A percentile compares a stretch with the other conserved stretches of the same genome.
Conservation (phyloP, 768 basidiomycete genomes). For the Boletus edulis region DNA sequence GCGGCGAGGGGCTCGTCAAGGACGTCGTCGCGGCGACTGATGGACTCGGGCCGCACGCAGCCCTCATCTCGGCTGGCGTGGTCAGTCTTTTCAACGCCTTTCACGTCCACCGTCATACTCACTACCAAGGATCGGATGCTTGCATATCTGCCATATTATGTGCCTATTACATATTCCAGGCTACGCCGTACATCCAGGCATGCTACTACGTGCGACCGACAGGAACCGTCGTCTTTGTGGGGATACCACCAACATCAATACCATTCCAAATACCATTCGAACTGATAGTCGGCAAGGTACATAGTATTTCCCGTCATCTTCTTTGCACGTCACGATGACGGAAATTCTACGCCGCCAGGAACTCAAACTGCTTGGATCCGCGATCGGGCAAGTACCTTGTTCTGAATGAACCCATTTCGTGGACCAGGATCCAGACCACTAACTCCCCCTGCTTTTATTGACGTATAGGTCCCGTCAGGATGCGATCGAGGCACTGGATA, state of each 20-base stretch:
- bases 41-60: constrained; percentile 45
- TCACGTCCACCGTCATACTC: background rate
- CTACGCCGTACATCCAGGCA: constrained; percentile 41
- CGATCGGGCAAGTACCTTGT: constrained; percentile 13
- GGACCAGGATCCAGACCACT: background rate
- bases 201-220: constrained; percentile 42
- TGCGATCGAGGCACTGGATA: constrained; percentile 43
- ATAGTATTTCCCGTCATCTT: background rate
- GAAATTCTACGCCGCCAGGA: constrained; percentile 7
- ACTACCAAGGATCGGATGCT: background rate
- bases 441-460: background rate
- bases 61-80: constrained; percentile 19
- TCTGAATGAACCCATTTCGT: too few relatives aligned
- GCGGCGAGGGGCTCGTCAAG: constrained; percentile 35
- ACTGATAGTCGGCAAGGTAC: constrained; percentile 30
- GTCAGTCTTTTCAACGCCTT: constrained; percentile 5
- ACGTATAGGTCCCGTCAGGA: constrained; percentile 40
- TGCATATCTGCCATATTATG: background rate
- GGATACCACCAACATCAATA: constrained; percentile 34
- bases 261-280: constrained; percentile 30
- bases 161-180: constrained; percentile 3
- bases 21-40: constrained; percentile 38
- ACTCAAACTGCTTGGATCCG: constrained; percentile 22
- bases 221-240: constrained; percentile 42
- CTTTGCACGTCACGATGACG: background rate